These are phyloP conservation scores for Blastobotrys arbuscula DNA, from an alignment of 1,139 yeast species.

Conservation along the genomic window DNA sequence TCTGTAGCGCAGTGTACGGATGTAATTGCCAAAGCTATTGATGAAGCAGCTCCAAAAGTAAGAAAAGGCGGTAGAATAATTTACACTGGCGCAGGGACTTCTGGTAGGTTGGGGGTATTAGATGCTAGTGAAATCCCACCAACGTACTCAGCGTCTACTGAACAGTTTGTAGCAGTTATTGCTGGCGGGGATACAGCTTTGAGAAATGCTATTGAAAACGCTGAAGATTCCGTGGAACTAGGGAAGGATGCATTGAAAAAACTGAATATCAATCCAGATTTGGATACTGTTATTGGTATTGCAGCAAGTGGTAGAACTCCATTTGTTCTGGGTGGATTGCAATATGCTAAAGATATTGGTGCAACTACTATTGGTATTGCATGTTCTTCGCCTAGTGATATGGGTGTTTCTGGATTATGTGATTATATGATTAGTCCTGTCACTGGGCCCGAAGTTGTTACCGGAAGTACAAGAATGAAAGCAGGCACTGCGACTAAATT, in stretches of 20 bases:
- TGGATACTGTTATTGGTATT: slow-evolving; percentile 28
- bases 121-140: slow-evolving; percentile 35
- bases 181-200: slow-evolving; percentile 33
- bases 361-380: slow-evolving; percentile 25
- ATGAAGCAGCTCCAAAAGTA: slow-evolving; percentile 26
- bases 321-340: slow-evolving; percentile 24
- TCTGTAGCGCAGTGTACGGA: slow-evolving; percentile 22
- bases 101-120: slow-evolving; percentile 30
- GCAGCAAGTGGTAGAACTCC: slow-evolving; percentile 31
- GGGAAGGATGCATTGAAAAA: slow-evolving; percentile 20
- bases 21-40: slow-evolving; percentile 26
- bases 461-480: slow-evolving; percentile 29
- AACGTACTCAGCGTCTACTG: slow-evolving; percentile 30
- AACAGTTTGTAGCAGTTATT: slow-evolving; percentile 31
- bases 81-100: slow-evolving; percentile 33
- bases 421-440: slow-evolving; percentile 25
- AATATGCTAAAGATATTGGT: slow-evolving; percentile 22
- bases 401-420: slow-evolving; percentile 16
- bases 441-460: slow-evolving; percentile 27
- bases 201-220: slow-evolving; percentile 30
- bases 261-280: slow-evolving; percentile 17
- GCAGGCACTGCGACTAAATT: slow-evolving; percentile 30
- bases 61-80: slow-evolving; percentile 27
- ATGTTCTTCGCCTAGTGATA: slow-evolving; percentile 24
- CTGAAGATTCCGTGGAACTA: slow-evolving; percentile 25